Evolutionary conservation across 345 rosid species (phyloP), one percentile per base, ranked within the genome.

Genomic region (Aquilaria yunnanensis): DNA sequence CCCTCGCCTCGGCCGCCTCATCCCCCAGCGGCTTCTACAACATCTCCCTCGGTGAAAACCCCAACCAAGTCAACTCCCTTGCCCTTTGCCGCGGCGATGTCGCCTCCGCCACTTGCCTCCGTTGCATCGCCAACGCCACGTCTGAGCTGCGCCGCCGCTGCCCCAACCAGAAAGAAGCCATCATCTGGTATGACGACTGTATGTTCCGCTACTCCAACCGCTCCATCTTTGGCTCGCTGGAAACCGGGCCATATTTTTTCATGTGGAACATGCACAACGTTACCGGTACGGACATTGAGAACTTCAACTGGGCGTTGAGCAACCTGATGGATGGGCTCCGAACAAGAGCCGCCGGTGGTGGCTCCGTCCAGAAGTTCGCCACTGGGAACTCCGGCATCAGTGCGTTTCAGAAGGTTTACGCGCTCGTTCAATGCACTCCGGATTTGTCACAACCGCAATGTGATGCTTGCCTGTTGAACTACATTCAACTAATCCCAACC

Each of bases 341-440:
- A 10, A 34, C 1, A 0, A 32, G 3, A 7, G 72, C 81, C 41
- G 53, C 73, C 0, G 55, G 66, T 0, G 77, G 79, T 2, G 51
- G 13, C 31, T 54, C 78, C 2, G 49, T 1, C 6, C 29, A 16
- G 12, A 73, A 82, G 64, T 73, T 74, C 51, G 75, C 78, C 0
- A 32, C 75, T 0, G 75, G 77, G 30, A 48, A 55, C 9, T 47
- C 3, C 23, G n/a, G 5, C 0, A 56, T 13, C 6, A 5, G 51
- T 1, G 46, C 2, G 12, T 63, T 14, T 32, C 60, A 14, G 41
- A 31, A 49, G 30, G 47, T 79, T 3, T 72, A 65, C 49, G 69
- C 64, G 13, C 70, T 74, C 11, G 79, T 54, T 9, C 79, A 81
- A 60, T 78, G 83, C 67, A 74, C 78, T 9, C 83, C 81, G 5